Evolutionary conservation across 2,329 filamentous ascomycete species (phyloP), one percentile per base, ranked within the genome.

Genomic region (Colletotrichum incanum): DNA sequence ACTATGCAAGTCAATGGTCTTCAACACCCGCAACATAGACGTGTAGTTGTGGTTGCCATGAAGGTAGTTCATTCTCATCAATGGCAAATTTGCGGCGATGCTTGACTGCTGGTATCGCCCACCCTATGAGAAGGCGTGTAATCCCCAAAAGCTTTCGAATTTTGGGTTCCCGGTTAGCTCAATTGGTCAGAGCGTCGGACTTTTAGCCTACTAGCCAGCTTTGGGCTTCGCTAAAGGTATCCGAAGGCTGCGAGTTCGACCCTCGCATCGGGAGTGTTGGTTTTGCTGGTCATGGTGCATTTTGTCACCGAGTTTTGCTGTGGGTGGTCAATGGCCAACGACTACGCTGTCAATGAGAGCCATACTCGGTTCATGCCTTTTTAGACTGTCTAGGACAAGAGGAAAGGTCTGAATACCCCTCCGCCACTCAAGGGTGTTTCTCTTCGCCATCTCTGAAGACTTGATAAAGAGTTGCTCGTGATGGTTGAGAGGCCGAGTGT

Each of bases 181-280:
- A 50, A 39, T 26, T 67, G 64, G 37, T 34, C 34, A 34, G 54
- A 59, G 56, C 56, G 56, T 56, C 54, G 54, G 54, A 56, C 54
- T 56, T 56, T 56, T 56, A 56, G 20, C 20, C 12, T 2, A 6
- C 1, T 5, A 37, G 54, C 18, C 23, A 6, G 1, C 1, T 0
- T 9, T 6, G 31, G 8, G 31, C 31, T 7, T 18, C 5, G 31
- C 54, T 56, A 23, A 0, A 6, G 11, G 5, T 2, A 62, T 62
- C 31, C 31, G 47, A 37, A 50, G 43, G 43, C n/a, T 49, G 45
- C 59, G 43, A 62, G 34, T 39, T 62, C 31, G 45, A 50, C 43
- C 59, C 43, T 62, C 8, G 47, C 43, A 50, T 62, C 43, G 43
- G 28, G 47, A 49, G 54, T 3, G 18, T 14, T 39, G 5, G 2